Percentiles rank a stretch among this genome's conserved stretches.
Conservation (phyloP, 768 basidiomycete species). For the Lactarius tabidus region DNA sequence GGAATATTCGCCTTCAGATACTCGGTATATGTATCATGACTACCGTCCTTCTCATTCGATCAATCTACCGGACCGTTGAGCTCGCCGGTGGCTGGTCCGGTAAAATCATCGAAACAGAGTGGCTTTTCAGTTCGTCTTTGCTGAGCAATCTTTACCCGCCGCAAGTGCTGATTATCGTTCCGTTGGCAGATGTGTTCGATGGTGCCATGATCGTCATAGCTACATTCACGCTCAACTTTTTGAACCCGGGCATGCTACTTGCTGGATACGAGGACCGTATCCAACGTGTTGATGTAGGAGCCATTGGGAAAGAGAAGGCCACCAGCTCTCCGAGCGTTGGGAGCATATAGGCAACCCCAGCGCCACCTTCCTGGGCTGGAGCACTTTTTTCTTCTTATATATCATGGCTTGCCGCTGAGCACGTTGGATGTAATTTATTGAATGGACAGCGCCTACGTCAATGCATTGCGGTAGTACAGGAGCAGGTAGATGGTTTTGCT, state of each 20-base stretch:
- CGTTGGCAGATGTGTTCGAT: constrained; percentile 12
- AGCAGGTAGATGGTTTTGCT: background rate
- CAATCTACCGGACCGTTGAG: constrained; percentile 17
- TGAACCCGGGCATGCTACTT: constrained; percentile 18
- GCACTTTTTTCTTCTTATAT: no score
- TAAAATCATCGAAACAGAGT: constrained; percentile 15
- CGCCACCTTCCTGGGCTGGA: background rate
- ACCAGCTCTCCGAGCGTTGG: background rate
- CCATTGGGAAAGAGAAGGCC: background rate
- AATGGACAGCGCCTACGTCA: background rate
- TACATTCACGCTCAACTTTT: constrained; percentile 13
- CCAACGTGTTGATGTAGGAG: background rate
- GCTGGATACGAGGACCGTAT: background rate
- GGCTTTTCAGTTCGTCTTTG: constrained; percentile 17
- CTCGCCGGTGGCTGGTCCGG: constrained; percentile 20
- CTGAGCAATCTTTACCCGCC: no score
- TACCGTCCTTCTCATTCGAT: constrained; percentile 6
- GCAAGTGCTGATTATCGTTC: background rate
- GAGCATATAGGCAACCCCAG: background rate
- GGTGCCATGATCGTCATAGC: constrained; percentile 17
- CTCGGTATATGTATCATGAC: background rate
- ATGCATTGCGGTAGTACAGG: background rate
- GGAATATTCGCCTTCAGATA: background rate
- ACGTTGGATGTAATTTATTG: background rate
- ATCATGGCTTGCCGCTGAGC: no score